Conservation (phyloP, 2,329 filamentous ascomycete genomes). For the Curvularia sp. region DNA sequence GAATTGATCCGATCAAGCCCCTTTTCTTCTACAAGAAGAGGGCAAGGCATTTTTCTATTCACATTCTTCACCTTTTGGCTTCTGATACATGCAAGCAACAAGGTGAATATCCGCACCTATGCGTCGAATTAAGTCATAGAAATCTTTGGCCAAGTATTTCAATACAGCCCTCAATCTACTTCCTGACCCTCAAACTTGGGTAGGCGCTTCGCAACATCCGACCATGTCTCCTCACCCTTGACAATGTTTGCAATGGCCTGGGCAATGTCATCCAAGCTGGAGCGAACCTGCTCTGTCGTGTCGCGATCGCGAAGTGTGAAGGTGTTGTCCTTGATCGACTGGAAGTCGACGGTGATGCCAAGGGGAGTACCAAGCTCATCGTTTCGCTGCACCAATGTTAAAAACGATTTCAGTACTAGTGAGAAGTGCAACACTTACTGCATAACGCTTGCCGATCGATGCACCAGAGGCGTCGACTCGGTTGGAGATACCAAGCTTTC, state of each 20-base stretch:
- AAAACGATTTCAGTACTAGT: conserved; percentile 1
- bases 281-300: conserved; percentile 87
- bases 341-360: conserved; percentile 94
- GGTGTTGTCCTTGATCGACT: conserved; percentile 85
- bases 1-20: not conserved
- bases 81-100: not conserved
- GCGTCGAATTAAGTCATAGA: not conserved
- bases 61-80: not conserved
- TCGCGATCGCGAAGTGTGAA: conserved; percentile 88
- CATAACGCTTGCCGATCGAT: conserved; percentile 87
- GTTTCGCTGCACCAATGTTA: conserved; percentile 67
- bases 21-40: not conserved
- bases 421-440: conserved; percentile 47
- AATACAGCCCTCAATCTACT: conserved; percentile 33
- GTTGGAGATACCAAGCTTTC: conserved; percentile 78
- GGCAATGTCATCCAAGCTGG: conserved; percentile 79
- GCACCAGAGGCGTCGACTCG: conserved; percentile 89
- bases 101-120: not conserved
- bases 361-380: conserved; percentile 95
- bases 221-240: conserved; percentile 70
- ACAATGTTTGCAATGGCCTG: conserved; percentile 72
- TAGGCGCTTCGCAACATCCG: conserved; percentile 76
- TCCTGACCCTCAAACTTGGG: conserved; percentile 74
- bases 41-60: not conserved
- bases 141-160: not conserved